Conservation (phyloP, 108 stramenopile species). For the Nitzschia sp. region DNA sequence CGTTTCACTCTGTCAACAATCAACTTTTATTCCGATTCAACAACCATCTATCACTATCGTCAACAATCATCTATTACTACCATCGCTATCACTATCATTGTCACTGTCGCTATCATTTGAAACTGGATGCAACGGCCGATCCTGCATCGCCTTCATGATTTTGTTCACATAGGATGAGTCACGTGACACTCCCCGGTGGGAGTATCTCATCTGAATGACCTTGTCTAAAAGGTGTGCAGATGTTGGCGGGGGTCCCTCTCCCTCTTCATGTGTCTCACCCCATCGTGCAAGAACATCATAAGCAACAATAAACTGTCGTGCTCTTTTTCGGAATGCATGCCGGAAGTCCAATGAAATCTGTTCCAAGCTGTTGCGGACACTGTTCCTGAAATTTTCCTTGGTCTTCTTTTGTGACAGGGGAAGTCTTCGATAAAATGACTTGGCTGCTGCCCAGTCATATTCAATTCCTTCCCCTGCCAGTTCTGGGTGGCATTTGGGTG, state of each 20-base stretch:
- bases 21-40: no score
- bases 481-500: slow-evolving; percentile 40
- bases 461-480: slow-evolving; percentile 43
- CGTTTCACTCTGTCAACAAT: no score
- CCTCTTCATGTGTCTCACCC: background rate
- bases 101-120: no score
- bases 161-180: background rate
- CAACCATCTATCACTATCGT: no score
- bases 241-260: background rate
- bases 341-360: background rate
- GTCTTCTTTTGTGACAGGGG: slow-evolving; percentile 25
- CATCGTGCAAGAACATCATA: background rate
- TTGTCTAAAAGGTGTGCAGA: background rate
- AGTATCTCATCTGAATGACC: background rate
- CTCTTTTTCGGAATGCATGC: background rate
- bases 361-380: background rate
- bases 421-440: slow-evolving; percentile 21
- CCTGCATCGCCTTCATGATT: background rate
- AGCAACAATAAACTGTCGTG: background rate
- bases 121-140: background rate
- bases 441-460: slow-evolving; percentile 32
- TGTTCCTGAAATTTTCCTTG: background rate
- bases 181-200: background rate
- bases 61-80: no score
- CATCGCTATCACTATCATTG: no score